These are phyloP conservation scores for Lachancea mirantina DNA, from an alignment of 805 yeast genomes.

Conservation along the genomic window DNA sequence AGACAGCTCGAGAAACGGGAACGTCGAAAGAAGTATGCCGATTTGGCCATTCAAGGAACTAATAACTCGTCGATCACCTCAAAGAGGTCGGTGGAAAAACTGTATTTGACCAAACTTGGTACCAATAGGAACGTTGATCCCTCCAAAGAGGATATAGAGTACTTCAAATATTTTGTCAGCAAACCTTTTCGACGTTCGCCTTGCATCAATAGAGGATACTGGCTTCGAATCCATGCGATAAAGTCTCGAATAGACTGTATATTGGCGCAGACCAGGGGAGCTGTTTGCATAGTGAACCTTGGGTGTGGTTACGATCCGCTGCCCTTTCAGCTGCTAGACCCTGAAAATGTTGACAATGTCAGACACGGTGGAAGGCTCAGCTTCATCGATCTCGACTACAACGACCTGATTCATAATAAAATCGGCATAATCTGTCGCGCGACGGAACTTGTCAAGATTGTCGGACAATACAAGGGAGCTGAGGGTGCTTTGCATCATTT, in stretches of 20 bases:
- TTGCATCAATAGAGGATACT: slow-evolving; percentile 74
- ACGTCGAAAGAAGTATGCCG: slow-evolving; percentile 45
- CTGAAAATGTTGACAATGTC: slow-evolving; percentile 24
- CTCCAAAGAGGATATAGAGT: slow-evolving; percentile 32
- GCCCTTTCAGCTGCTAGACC: slow-evolving; percentile 45
- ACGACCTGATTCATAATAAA: slow-evolving; percentile 56
- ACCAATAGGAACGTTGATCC: slow-evolving; percentile 9
- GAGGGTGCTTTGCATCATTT: slow-evolving; percentile 13
- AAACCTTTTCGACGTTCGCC: slow-evolving; percentile 63
- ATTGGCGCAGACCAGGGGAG: slow-evolving; percentile 25
- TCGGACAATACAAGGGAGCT: slow-evolving; percentile 29
- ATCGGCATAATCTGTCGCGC: slow-evolving; percentile 43
- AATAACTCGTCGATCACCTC: slow-evolving; percentile 79
- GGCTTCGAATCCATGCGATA: slow-evolving; percentile 72
- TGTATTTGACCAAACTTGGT: slow-evolving; percentile 36
- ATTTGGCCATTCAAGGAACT: slow-evolving; percentile 73
- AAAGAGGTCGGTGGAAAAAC: slow-evolving; percentile 67
- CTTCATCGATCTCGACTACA: slow-evolving; percentile 70
- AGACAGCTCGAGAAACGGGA: slow-evolving; percentile 35
- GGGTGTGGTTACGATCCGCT: slow-evolving; percentile 76
- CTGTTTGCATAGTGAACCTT: slow-evolving; percentile 49
- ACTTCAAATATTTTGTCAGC: slow-evolving; percentile 59
- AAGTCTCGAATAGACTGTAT: slow-evolving; percentile 45
- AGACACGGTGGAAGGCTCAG: slow-evolving; percentile 30
- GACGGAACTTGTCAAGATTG: slow-evolving; percentile 39